Evolutionary conservation across 2,329 filamentous ascomycete genomes (phyloP), one percentile per base, ranked within the genome.

Genomic region (Paecilomyces fulvus): DNA sequence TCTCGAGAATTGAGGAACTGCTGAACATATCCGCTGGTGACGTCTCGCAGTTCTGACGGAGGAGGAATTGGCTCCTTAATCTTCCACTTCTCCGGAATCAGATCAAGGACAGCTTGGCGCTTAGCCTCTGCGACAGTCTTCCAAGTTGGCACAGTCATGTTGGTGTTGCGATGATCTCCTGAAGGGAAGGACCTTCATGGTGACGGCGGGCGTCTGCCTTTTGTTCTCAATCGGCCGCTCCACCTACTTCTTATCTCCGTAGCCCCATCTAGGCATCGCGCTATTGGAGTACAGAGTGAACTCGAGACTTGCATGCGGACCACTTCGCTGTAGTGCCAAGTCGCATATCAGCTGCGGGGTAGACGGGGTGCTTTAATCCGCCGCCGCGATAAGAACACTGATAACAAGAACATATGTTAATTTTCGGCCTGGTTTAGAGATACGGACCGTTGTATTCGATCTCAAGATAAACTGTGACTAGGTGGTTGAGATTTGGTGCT

Each of bases 31-130:
- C 71, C 57, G 5, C 80, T 80, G 0, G 81, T 83, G 8, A 84
- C 76, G 66, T 84, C 81, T 62, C 76, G 76, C 56, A 83, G 78
- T 58, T 84, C 75, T 52, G 77, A 70, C 0, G 73, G 64, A 1
- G 77, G 68, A 1, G 82, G 82, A 1, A 81, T 65, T 7, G 71
- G 68, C 37, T 68, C 66, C 8, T 72, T 52, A 3, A 85, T 67
- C 21, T 73, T 75, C 83, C 83, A 86, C 70, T 81, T 76, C 31
- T 75, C 55, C 0, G 83, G 83, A 52, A 87, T 84, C 1, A 79
- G 71, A 9, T 76, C 70, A 25, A 80, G 71, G 54, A 83, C 78
- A 0, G 77, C 73, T 30, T 80, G 76, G 46, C 82, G 76, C 67
- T 86, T 86, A 20, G 73, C 71, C 55, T 76, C 70, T 17, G 78